Conservation (phyloP, 768 basidiomycete genomes). For the Pulveroboletus sp. region DNA sequence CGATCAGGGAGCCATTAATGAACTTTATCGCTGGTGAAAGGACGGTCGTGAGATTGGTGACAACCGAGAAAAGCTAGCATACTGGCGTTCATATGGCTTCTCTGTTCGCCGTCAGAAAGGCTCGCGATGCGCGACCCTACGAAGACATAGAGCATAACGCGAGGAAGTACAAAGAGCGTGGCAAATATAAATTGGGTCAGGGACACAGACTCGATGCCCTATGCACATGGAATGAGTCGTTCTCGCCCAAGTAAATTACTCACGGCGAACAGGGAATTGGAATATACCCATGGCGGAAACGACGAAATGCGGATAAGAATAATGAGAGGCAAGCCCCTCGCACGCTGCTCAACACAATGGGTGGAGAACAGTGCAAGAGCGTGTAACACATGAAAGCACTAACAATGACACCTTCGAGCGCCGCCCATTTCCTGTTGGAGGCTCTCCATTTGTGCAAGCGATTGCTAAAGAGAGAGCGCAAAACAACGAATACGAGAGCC, state of each 20-base stretch:
- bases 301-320: conserved; percentile 77
- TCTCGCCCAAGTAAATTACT: conserved; percentile 25
- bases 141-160: conserved; percentile 67
- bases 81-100: conserved; percentile 74
- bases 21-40: conserved; percentile 52
- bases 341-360: conserved; percentile 38
- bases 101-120: conserved; percentile 71
- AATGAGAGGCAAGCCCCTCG: conserved; percentile 77
- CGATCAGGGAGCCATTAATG: conserved; percentile 56
- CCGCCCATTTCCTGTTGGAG: conserved; percentile 70
- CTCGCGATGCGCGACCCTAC: conserved; percentile 71
- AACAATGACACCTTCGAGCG: conserved; percentile 70
- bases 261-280: conserved; percentile 76
- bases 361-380: neutral
- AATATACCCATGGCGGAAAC: conserved; percentile 84
- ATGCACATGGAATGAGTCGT: neutral
- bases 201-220: conserved; percentile 72
- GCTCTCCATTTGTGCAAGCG: conserved; percentile 56
- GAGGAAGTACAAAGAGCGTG: conserved; percentile 67
- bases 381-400: conserved; percentile 20
- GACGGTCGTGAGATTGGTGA: conserved; percentile 9
- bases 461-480: conserved; percentile 55
- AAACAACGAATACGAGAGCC: conserved; percentile 51
- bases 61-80: conserved; percentile 17
- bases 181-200: conserved; percentile 75